phyloP scores from a whole-genome alignment of 1,284 basidiomycete genomes.

The Trichosporon ovoides region DNA sequence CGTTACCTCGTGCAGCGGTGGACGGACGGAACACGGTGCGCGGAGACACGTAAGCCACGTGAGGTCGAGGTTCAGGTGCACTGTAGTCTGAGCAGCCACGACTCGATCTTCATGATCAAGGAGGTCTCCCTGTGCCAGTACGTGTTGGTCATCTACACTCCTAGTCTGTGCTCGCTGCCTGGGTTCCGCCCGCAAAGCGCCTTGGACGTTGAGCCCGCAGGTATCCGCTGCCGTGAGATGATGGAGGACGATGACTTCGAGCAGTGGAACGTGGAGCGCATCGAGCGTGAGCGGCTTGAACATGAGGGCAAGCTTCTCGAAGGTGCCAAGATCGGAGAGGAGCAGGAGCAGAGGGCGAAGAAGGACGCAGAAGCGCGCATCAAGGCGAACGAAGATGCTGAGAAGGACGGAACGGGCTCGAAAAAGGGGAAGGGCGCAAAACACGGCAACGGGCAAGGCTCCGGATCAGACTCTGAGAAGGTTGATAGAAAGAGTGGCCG shows the following conservation, averaged over 20 bases:
- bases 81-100: slow-evolving; percentile 82
- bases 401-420: background rate
- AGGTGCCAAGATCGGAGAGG: background rate
- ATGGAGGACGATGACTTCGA: slow-evolving; percentile 37
- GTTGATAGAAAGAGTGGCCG: background rate
- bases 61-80: slow-evolving; percentile 96
- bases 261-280: slow-evolving; percentile 17
- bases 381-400: slow-evolving; percentile 5
- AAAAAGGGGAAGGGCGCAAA: background rate
- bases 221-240: slow-evolving; percentile 44
- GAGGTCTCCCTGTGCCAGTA: slow-evolving; percentile 85
- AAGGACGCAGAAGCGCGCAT: slow-evolving; percentile 15
- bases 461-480: background rate
- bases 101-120: slow-evolving; percentile 74
- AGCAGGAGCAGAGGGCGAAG: slow-evolving; percentile 7
- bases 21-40: slow-evolving; percentile 84
- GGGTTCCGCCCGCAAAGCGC: slow-evolving; percentile 69
- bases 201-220: slow-evolving; percentile 32
- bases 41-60: slow-evolving; percentile 75
- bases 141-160: slow-evolving; percentile 84
- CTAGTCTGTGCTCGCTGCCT: slow-evolving; percentile 81
- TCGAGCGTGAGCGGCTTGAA: background rate
- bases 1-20: slow-evolving; percentile 82
- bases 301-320: slow-evolving; percentile 5
- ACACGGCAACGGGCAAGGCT: background rate